Evolutionary conservation across 2,329 filamentous ascomycete species (phyloP).

Genomic region (Diaporthe humulicola): DNA sequence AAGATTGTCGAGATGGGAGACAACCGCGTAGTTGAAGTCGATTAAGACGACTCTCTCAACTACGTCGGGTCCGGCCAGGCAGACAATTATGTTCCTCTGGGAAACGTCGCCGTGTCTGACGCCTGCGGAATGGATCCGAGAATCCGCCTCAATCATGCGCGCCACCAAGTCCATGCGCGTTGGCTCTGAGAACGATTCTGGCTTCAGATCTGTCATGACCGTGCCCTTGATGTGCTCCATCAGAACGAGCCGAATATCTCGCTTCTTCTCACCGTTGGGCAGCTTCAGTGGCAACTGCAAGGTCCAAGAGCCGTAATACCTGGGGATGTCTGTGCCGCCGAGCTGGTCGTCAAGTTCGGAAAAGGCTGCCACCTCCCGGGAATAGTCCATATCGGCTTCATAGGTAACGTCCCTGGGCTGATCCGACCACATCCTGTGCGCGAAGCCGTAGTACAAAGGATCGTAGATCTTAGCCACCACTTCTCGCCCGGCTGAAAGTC

Average conservation of each 20-base stretch:
- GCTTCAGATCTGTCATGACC: not conserved
- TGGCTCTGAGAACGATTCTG: not conserved
- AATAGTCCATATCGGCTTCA: constrained; percentile 8
- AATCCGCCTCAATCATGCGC: not conserved
- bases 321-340: not conserved
- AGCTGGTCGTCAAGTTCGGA: not conserved
- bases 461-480: constrained; percentile 14
- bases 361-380: not conserved
- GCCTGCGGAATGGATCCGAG: not conserved
- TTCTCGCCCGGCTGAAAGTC: not conserved
- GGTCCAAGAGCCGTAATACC: constrained; percentile 21
- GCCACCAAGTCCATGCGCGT: not conserved
- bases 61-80: not conserved
- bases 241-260: constrained; percentile 2
- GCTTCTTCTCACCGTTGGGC: not conserved
- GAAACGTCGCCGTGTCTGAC: not conserved
- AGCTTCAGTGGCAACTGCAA: not conserved
- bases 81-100: constrained; percentile 21
- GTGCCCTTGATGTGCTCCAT: constrained; percentile 18
- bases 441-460: constrained; percentile 23
- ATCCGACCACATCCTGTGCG: constrained; percentile 1
- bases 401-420: not conserved
- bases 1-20: not conserved
- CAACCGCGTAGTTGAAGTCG: constrained; percentile 12
- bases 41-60: not conserved